phyloP scores from a whole-genome alignment of 2,329 filamentous ascomycete genomes.

The Penicillium digitatum region DNA sequence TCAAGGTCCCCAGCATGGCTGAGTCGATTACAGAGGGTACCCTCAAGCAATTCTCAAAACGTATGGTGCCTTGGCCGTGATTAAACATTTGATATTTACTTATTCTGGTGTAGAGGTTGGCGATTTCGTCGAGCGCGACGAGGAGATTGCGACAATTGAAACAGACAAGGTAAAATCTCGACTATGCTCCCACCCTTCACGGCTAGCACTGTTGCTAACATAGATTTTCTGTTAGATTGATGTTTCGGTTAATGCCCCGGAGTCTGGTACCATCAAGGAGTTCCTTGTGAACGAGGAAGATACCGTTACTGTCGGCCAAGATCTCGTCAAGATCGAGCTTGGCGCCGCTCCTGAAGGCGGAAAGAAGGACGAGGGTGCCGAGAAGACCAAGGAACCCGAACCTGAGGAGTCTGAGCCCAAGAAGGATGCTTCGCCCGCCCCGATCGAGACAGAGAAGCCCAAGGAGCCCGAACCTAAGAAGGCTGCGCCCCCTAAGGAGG shows the following conservation, averaged over 20 bases:
- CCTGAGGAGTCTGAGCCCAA: conserved; percentile 49
- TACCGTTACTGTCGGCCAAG: conserved; percentile 90
- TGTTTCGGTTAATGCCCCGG: conserved; percentile 89
- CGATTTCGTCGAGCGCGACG: conserved; percentile 90
- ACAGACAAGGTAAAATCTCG: conserved; percentile 80
- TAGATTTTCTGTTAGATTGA: conserved; percentile 66
- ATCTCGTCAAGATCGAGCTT: conserved; percentile 79
- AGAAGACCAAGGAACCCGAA: conserved; percentile 58
- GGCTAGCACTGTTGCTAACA: neutral
- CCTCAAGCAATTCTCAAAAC: conserved; percentile 89
- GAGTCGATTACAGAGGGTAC: conserved; percentile 98
- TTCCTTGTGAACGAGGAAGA: conserved; percentile 90
- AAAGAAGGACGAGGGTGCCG: conserved; percentile 53
- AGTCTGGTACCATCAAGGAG: conserved; percentile 87
- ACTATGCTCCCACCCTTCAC: neutral
- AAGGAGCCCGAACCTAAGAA: conserved; percentile 34
- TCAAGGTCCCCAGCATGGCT: conserved; percentile 97
- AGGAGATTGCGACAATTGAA: conserved; percentile 98
- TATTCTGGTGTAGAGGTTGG: conserved; percentile 61
- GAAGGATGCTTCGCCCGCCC: conserved; percentile 46
- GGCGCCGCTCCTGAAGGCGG: conserved; percentile 58
- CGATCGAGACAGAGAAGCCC: conserved; percentile 30
- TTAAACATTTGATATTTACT: conserved; percentile 23
- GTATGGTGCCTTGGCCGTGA: conserved; percentile 32
- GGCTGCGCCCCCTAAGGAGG: conserved; percentile 29